Evolutionary conservation across 257 asterid genomes (phyloP).

Genomic region (Ehretia macrophylla): DNA sequence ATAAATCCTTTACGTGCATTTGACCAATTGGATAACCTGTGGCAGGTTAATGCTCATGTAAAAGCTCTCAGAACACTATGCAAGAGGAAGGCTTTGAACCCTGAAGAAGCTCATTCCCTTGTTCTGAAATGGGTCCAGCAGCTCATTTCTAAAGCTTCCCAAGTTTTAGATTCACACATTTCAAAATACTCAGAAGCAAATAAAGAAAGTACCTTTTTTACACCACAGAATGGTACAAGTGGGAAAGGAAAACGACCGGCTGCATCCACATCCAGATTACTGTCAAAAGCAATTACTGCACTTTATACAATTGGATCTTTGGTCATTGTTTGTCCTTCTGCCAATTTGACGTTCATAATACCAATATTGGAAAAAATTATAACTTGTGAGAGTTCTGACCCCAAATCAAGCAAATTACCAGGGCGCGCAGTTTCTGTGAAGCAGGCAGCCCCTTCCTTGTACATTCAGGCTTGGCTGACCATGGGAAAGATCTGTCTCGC

Average conservation of each 20-base stretch:
- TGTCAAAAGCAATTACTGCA: constrained; percentile 53
- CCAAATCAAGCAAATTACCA: constrained; percentile 46
- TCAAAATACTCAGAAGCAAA: constrained; percentile 36
- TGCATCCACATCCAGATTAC: constrained; percentile 29
- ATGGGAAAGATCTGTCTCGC: constrained; percentile 95
- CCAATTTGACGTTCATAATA: constrained; percentile 46
- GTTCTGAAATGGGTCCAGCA: constrained; percentile 69
- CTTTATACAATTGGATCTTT: constrained; percentile 79
- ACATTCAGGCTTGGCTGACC: constrained; percentile 80
- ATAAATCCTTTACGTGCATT: neutral
- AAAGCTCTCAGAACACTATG: constrained; percentile 86
- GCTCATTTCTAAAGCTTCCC: constrained; percentile 58
- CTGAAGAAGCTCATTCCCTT: constrained; percentile 61
- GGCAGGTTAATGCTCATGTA: constrained; percentile 94
- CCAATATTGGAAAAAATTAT: constrained; percentile 71
- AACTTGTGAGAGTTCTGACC: constrained; percentile 56
- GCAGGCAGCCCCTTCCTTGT: constrained; percentile 65
- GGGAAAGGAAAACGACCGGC: constrained; percentile 33
- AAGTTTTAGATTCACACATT: constrained; percentile 48
- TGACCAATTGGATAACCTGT: constrained; percentile 12
- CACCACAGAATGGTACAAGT: constrained; percentile 43
- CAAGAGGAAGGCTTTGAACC: constrained; percentile 56
- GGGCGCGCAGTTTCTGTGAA: constrained; percentile 38
- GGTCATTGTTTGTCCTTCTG: constrained; percentile 66
- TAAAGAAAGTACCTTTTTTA: constrained; percentile 35